phyloP scores from a whole-genome alignment of 2,329 filamentous ascomycete species.

The Sporothrix globosa region DNA sequence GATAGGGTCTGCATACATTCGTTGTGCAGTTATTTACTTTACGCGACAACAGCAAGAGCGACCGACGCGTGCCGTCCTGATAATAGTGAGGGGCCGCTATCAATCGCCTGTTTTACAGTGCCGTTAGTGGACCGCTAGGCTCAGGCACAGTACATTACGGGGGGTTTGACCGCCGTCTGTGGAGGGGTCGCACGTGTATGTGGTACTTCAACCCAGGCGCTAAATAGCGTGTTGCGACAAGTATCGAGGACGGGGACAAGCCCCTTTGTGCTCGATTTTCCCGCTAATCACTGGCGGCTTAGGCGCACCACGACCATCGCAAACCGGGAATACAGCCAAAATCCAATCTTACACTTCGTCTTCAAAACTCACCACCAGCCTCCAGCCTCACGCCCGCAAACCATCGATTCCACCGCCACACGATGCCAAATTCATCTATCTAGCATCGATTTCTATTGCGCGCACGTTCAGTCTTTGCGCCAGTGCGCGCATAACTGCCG shows the following conservation, averaged over 20 bases:
- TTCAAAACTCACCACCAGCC: conserved; percentile 28
- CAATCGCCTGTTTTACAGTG: neutral
- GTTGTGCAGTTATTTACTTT: conserved; percentile 23
- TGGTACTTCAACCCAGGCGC: neutral
- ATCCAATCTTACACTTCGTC: conserved; percentile 24
- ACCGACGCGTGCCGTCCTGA: conserved; percentile 30
- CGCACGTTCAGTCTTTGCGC: conserved; percentile 45
- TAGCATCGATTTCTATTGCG: conserved; percentile 50
- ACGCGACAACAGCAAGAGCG: conserved; percentile 32
- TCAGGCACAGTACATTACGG: neutral
- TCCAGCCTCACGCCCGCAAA: conserved; percentile 9
- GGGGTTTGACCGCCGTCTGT: neutral
- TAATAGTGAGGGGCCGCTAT: conserved; percentile 16
- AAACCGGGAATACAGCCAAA: conserved; percentile 23
- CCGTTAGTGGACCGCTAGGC: neutral
- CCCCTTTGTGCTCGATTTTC: neutral
- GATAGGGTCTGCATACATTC: neutral
- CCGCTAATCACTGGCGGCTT: neutral
- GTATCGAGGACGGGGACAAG: neutral
- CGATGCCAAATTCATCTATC: conserved; percentile 52
- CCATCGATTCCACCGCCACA: conserved; percentile 42
- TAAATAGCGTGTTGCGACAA: neutral
- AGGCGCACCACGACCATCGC: conserved; percentile 21
- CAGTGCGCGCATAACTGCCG: conserved; percentile 51
- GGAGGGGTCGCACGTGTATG: neutral